Base-by-base conservation (phyloP, 73 alveolate genomes). In the Paramecium caudatum region DNA sequence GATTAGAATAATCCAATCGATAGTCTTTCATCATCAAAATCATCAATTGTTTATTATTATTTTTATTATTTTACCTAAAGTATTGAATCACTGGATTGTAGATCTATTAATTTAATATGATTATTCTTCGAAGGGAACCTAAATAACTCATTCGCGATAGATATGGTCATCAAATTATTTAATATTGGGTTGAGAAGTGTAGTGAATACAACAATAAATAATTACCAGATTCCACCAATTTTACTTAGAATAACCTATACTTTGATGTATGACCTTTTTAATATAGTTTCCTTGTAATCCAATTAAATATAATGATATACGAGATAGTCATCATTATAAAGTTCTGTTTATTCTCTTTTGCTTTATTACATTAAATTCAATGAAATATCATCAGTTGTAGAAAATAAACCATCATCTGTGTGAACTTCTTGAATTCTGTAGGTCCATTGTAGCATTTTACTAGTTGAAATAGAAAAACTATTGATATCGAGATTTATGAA, bases 191-290 rank as follows among this genome's bases (percentile, higher is more conserved):
- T 55, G 23, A 55, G 15, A 55, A 55, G 23, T 23, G 30, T 27
- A 8, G 80, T 19, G 4, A 43, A 4, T 0, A 55, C 30, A 1
- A 55, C 5, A 37, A 55, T 55, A 27, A 55, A 55, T 23, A 55
- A 55, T 55, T 55, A 12, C 80, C 80, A 55, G 30, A 55, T 55
- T 23, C 80, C 80, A 27, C 80, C 80, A 55, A 55, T 55, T 55
- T 55, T 55, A 23, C 80, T 55, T 6, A 55, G 30, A 19, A 55
- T 55, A 27, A 43, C 16, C 7, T 55, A 27, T 2, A 55, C 30
- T 23, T 55, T 55, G 27, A 55, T 55, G 45, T 55, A 55, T 0
- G 80, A 55, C 30, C 80, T 55, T 21, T 55, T 3, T 10, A 27
- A 55, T 19, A 55, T 55, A 4, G 80, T 55, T 5, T 23, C 27